A percentile compares a stretch with the other conserved stretches of the same genome.
Evolutionary conservation across 2,329 filamentous ascomycete species (phyloP).

Genomic region (Penicillium sumatraense): DNA sequence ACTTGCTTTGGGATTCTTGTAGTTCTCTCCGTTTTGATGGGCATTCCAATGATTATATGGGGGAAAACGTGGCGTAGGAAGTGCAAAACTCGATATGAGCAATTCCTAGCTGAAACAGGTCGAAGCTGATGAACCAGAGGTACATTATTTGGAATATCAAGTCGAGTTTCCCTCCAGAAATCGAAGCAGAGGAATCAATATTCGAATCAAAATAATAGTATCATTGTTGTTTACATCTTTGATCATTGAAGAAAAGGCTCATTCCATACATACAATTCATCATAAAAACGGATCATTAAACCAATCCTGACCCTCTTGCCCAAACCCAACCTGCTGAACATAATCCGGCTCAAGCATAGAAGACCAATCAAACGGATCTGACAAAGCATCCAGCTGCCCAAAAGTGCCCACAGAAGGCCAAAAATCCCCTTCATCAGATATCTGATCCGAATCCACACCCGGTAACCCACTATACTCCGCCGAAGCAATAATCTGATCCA

Average conservation of each 20-base stretch:
- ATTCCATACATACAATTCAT: too few relatives aligned
- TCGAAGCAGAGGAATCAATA: too few relatives aligned
- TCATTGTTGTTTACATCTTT: too few relatives aligned
- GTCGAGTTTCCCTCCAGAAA: too few relatives aligned
- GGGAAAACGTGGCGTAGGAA: slow-evolving; percentile 39
- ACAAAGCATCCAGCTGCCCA: background rate
- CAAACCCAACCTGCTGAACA: too few relatives aligned
- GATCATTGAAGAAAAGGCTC: too few relatives aligned
- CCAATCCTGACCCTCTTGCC: background rate
- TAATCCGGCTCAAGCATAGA: background rate
- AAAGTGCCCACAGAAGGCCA: background rate
- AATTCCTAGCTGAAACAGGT: slow-evolving; percentile 30
- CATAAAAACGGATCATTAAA: too few relatives aligned
- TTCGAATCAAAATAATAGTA: too few relatives aligned
- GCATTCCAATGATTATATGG: slow-evolving; percentile 35
- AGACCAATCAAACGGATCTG: background rate
- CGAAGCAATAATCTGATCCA: background rate
- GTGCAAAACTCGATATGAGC: slow-evolving; percentile 30
- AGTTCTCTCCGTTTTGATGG: slow-evolving; percentile 27
- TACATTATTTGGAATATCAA: background rate
- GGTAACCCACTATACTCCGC: background rate
- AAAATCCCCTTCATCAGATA: background rate
- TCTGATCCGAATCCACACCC: background rate
- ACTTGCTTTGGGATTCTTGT: slow-evolving; percentile 42
- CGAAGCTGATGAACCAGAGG: background rate